Base-by-base conservation (phyloP, 2,329 filamentous ascomycete species). In the Thelonectria rubi region DNA sequence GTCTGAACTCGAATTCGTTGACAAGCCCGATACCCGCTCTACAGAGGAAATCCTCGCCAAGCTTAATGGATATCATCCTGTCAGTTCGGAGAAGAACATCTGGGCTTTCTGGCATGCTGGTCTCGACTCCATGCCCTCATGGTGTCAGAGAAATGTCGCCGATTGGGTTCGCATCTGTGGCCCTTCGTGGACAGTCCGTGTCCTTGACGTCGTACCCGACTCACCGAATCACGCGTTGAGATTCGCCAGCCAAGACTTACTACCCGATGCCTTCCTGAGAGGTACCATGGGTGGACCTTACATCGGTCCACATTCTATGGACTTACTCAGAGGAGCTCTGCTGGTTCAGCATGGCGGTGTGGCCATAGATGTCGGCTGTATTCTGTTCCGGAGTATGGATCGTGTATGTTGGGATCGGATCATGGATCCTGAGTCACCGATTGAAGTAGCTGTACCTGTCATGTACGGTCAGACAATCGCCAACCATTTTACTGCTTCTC, bases 61-160 rank as follows among this genome's bases (percentile, higher is more conserved):
- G 61, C 68, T 79, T 14, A 72, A 72, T 26, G 59, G 57, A 2
- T 65, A 69, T 32, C 69, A 72, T 5, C 73, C 74, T 1, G 67
- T 78, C 21, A 72, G 65, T 11, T 77, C 76, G 1, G 75, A 79
- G 42, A 79, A 75, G 68, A 81, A 81, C 50, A 68, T 81, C 2
- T 81, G 79, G 79, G 76, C 78, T 5, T 81, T 75, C 64, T 81
- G 79, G 79, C 69, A 80, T 62, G 55, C 73, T 2, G 78, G 79
- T 3, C 71, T 76, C 26, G 32, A 60, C 3, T 15, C 26, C 5
- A 78, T 80, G 75, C 76, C 75, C 1, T 59, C 56, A 6, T 80
- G 78, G 78, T 76, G 73, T 30, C 71, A 76, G 50, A 76, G 77
- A 45, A 81, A 80, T 43, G 74, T 81, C 39, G 68, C 74, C 18